Conservation (phyloP, 345 rosid genomes). For the Eucalyptus regnans region DNA sequence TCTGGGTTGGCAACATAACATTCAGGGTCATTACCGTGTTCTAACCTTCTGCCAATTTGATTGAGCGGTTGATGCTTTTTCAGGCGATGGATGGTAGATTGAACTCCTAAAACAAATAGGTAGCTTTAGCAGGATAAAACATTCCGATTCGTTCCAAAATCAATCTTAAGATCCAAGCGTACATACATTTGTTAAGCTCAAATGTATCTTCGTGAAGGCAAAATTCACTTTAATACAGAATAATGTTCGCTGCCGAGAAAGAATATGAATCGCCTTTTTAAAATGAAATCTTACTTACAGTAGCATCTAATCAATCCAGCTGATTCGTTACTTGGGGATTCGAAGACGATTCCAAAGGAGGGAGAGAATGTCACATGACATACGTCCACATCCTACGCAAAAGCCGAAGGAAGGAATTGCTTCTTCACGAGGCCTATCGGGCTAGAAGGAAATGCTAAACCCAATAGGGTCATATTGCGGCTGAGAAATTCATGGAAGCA, state of each 20-base stretch:
- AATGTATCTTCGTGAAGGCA: neutral
- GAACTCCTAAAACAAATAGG: neutral
- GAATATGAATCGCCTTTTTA: neutral
- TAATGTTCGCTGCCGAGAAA: neutral
- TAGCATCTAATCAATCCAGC: neutral
- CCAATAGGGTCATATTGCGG: conserved; percentile 36
- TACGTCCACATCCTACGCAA: neutral
- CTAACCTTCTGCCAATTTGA: neutral
- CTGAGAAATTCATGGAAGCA: conserved; percentile 27
- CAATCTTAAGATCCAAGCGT: neutral
- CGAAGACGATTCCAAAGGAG: neutral
- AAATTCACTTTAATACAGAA: neutral
- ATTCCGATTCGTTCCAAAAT: neutral
- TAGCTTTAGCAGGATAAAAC: neutral
- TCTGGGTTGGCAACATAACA: neutral
- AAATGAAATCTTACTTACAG: neutral
- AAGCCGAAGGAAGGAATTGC: conserved; percentile 58
- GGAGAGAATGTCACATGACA: neutral
- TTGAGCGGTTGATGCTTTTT: neutral
- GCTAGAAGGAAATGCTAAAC: conserved; percentile 33
- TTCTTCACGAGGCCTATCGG: conserved; percentile 27
- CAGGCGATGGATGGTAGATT: neutral
- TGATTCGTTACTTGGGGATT: neutral
- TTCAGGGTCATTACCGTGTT: neutral
- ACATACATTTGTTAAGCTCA: neutral